Base-by-base conservation (phyloP, 1,139 yeast genomes). In the Suhomyces kunorum region DNA sequence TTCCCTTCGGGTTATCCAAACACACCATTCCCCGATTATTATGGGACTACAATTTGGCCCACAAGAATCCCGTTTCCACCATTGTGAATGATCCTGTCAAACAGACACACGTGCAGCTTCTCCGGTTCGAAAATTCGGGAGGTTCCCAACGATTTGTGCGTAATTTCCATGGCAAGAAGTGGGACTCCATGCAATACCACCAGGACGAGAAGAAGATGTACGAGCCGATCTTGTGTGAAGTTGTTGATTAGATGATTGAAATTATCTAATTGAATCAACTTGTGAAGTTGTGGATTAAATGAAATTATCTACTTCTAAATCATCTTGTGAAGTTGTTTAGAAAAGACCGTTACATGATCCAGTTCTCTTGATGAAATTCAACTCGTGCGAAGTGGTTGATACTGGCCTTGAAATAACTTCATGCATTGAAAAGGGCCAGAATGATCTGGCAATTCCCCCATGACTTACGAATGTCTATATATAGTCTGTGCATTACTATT, bases 111-210 rank as follows among this genome's bases (percentile, higher is more conserved):
- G 31, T 58, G 5, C 56, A 55, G 13, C 57, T 82, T 9, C 58
- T 83, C 5, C 59, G 76, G 33, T 83, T 84, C 53, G 64, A 65
- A 11, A 68, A 68, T 45, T 55, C 53, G n/a, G 56, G 61, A 3
- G 78, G 77, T 47, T 83, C 89, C 0, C 54, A 50, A 23, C 55
- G 83, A 36, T 79, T 82, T 47, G 78, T 75, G 2, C 57, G 78
- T n/a, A 74, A 74, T 45, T 74, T 66, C 54, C 77, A 83, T 55
- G 81, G 83, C 5, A 68, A 64, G 36, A 54, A 52, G 32, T 71
- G 76, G 76, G 68, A 65, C 16, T 51, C 55, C 8, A 51, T 64
- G 34, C 60, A 61, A 39, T 51, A 54, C 15, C 53, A 58, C 8
- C 51, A 59, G 14, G 58, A 58, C 20, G 64, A 58, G 27, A 66